A percentile compares a stretch with the other conserved stretches of the same genome.
Conservation (phyloP, 2,329 filamentous ascomycete genomes). For the Pestalotiopsis sp. region DNA sequence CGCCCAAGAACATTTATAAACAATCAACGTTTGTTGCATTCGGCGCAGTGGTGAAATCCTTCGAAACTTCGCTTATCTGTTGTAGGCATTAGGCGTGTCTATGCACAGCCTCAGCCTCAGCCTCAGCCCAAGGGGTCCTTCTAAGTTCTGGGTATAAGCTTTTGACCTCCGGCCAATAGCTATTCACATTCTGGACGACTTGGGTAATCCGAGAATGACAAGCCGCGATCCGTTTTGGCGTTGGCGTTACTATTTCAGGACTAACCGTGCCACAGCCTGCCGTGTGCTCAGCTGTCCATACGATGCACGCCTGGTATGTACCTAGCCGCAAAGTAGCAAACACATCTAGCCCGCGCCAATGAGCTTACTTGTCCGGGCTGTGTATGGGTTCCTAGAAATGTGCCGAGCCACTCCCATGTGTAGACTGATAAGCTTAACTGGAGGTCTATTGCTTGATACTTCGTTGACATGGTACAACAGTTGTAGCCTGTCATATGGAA, state of each 20-base stretch:
- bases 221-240: background rate
- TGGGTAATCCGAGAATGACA: background rate
- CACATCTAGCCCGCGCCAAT: no score
- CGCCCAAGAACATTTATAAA: background rate
- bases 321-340: no score
- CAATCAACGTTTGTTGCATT: background rate
- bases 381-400: no score
- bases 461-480: no score
- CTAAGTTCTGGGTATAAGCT: background rate
- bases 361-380: no score
- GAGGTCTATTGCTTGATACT: no score
- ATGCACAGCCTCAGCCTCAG: conserved; percentile 4
- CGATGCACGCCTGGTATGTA: background rate
- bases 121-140: background rate
- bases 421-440: no score
- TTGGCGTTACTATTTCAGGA: background rate
- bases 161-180: background rate
- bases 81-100: background rate
- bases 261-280: background rate
- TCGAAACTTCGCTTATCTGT: background rate
- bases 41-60: background rate
- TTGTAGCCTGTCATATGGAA: no score
- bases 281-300: background rate
- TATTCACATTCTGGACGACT: background rate
- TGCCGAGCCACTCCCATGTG: no score